Base-by-base conservation (phyloP, 2,329 filamentous ascomycete species). In the Botrytis paeoniae region DNA sequence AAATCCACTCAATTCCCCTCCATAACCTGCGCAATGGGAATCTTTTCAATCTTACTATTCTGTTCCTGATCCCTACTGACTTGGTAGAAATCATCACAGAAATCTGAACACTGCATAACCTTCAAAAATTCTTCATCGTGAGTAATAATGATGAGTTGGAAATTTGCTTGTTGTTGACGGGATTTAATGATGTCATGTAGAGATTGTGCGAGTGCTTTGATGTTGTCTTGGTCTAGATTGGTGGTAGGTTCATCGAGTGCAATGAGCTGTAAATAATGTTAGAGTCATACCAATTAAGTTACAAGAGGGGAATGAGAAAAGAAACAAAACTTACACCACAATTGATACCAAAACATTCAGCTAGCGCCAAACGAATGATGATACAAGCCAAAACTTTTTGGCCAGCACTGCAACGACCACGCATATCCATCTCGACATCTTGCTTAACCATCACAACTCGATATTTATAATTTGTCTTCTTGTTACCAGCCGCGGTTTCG, bases 381-480 rank as follows among this genome's bases (percentile, higher is more conserved):
- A 99, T 99, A 82, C 92, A 94, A 7, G 96, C 96, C 41, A 99
- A 89, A 41, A 99, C 95, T 83, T 97, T 98, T 82, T 99, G 96
- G 5, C 96, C 96, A 1, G 96, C 96, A 77, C 93, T 97, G 86
- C 96, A 99, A 72, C 96, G 93, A 1, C 96, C 97, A 75, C 96
- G 93, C 96, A 99, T 99, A 84, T 99, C 96, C 94, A 99, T 97
- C 83, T 99, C 96, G 0, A 93, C 93, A 80, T 97, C 94, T 81
- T 95, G 92, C 85, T 99, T 99, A 78, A 97, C 90, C 96, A 99
- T 99, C 83, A 93, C 95, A 9, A 99, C 92, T 64, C 96, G 93
- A 85, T 99, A 99, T 83, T 99, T 98, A 87, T 98, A 98, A 75
- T 87, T 93, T 79, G 93, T 91, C 79, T 93, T 94, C 70, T 72